Percentiles rank a stretch among this genome's conserved stretches.
phyloP scores from a whole-genome alignment of 164 flowering plant genomes.

The Taxillus chinensis region DNA sequence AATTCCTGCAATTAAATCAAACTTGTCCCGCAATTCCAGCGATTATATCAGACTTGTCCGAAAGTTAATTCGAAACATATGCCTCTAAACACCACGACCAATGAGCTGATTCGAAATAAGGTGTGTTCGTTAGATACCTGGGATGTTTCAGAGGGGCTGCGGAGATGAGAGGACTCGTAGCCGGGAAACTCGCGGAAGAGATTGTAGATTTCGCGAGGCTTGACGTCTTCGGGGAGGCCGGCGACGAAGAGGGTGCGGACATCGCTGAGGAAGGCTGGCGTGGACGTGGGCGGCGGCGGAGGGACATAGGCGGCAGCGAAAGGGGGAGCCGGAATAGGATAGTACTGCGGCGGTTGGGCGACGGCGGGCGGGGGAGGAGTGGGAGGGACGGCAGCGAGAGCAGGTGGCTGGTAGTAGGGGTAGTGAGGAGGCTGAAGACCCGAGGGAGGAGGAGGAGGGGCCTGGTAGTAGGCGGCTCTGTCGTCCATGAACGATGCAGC shows the following conservation, averaged over 20 bases:
- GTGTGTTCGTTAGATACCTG: conserved; percentile 29
- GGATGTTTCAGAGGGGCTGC: conserved; percentile 25
- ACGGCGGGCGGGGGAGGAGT: conserved; percentile 10
- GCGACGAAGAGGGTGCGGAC: conserved; percentile 88
- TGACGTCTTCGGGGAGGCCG: conserved; percentile 82
- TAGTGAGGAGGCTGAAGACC: conserved; percentile 14
- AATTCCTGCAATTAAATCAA: no score
- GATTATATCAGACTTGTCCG: no score
- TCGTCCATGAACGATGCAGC: conserved; percentile 25
- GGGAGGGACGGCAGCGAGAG: conserved; percentile 12
- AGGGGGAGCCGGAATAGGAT: conserved; percentile 15
- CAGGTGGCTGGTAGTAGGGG: conserved; percentile 25
- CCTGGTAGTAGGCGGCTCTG: conserved; percentile 36
- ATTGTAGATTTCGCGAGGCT: conserved; percentile 77
- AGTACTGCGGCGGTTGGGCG: conserved; percentile 12
- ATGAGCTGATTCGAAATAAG: no score
- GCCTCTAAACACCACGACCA: no score
- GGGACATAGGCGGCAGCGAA: conserved; percentile 22
- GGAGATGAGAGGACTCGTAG: conserved; percentile 71
- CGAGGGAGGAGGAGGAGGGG: conserved; percentile 18
- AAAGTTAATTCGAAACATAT: no score
- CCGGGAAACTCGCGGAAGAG: conserved; percentile 87
- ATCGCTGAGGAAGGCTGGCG: conserved; percentile 24
- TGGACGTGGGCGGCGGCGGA: conserved; percentile 9
- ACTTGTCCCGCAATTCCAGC: no score